phyloP scores from a whole-genome alignment of 768 basidiomycete species.

The Russula vinacea region DNA sequence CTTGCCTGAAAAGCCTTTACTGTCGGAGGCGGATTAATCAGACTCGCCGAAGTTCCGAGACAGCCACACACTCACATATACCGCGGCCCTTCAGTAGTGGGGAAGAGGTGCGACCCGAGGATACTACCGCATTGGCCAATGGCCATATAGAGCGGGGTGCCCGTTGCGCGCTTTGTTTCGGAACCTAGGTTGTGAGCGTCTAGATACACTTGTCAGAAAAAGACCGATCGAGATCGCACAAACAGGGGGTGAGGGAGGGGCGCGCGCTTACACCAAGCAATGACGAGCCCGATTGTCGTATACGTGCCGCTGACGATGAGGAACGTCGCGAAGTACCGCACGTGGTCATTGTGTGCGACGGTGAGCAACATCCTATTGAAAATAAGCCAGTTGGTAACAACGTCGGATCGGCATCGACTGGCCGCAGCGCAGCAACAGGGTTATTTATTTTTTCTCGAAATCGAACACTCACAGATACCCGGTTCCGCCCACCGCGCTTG shows the following conservation, averaged over 20 bases:
- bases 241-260: background rate
- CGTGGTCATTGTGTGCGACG: constrained; percentile 52
- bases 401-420: background rate
- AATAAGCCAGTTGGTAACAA: background rate
- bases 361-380: constrained; percentile 50
- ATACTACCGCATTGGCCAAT: constrained; percentile 77
- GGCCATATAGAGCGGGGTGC: constrained; percentile 75
- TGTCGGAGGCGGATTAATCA: constrained; percentile 29
- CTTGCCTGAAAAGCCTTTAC: constrained; percentile 58
- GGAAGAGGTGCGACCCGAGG: constrained; percentile 73
- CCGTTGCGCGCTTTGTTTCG: constrained; percentile 72
- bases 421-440: too few species aligned
- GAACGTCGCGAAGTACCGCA: constrained; percentile 75
- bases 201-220: constrained; percentile 33
- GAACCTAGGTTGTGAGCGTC: constrained; percentile 74
- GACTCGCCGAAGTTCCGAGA: background rate
- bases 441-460: too few species aligned
- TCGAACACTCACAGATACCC: constrained; percentile 56
- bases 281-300: constrained; percentile 66
- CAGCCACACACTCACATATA: constrained; percentile 48
- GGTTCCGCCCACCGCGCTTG: constrained; percentile 48
- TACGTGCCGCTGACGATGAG: constrained; percentile 77
- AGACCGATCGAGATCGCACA: constrained; percentile 5
- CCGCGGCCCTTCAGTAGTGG: constrained; percentile 56
- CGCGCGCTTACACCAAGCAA: constrained; percentile 69